Evolutionary conservation across 768 basidiomycete species (phyloP).

Genomic region (Exidia glandulosa): DNA sequence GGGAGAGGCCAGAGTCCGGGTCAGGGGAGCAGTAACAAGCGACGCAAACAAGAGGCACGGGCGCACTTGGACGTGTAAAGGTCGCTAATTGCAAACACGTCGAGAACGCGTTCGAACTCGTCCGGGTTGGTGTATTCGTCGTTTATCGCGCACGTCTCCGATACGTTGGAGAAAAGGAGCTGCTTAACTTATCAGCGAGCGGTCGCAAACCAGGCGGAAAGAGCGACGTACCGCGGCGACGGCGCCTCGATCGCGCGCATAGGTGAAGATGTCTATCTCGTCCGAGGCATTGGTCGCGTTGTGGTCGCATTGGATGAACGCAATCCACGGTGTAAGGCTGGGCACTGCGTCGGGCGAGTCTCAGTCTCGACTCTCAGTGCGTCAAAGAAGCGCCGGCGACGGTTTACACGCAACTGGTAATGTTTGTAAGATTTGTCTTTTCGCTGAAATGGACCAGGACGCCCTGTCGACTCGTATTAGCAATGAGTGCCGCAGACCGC

Average conservation of each 20-base stretch:
- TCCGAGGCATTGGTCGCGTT: constrained; percentile 54
- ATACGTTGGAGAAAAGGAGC: constrained; percentile 70
- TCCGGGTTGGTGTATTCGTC: constrained; percentile 51
- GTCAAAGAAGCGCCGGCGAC: too few species aligned
- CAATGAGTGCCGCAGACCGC: not conserved
- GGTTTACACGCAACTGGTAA: not conserved
- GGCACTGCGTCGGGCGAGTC: constrained; percentile 31
- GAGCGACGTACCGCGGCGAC: constrained; percentile 52
- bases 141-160: constrained; percentile 67
- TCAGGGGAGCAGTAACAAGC: not conserved
- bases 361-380: too few species aligned
- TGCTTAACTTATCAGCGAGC: constrained; percentile 17
- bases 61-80: constrained; percentile 41
- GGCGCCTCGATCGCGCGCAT: constrained; percentile 70
- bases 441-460: constrained; percentile 80
- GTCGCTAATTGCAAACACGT: constrained; percentile 68
- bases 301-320: constrained; percentile 70
- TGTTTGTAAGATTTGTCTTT: constrained; percentile 28
- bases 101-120: constrained; percentile 60
- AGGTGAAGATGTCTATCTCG: constrained; percentile 67
- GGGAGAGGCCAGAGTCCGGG: not conserved
- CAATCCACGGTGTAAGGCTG: constrained; percentile 72
- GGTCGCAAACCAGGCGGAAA: not conserved
- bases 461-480: constrained; percentile 37
- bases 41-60: not conserved